phyloP scores from a whole-genome alignment of 2,329 filamentous ascomycete species.

The Myriosclerotinia duriaeana region DNA sequence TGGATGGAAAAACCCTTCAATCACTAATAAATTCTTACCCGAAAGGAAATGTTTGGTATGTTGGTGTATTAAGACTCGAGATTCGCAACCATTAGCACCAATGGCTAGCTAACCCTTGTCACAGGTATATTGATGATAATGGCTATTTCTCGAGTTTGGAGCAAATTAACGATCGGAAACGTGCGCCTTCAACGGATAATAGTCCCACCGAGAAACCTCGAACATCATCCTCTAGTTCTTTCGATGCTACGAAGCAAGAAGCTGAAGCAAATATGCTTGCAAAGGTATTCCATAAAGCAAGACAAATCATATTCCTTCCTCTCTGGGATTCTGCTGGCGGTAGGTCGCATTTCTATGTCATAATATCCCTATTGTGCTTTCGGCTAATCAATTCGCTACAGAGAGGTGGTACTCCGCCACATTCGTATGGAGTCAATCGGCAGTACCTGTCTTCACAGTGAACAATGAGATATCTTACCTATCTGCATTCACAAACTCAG shows the following conservation, averaged over 20 bases:
- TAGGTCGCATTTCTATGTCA: constrained; percentile 19
- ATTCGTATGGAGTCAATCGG: constrained; percentile 41
- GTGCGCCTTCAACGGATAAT: not conserved
- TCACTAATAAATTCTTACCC: constrained; percentile 36
- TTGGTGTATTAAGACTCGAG: not conserved
- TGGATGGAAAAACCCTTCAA: constrained; percentile 36
- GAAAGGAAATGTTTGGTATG: constrained; percentile 39
- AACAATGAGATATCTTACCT: constrained; percentile 40
- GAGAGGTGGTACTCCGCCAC: constrained; percentile 37
- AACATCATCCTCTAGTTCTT: constrained; percentile 18
- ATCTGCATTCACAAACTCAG: constrained; percentile 42
- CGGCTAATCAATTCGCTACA: not conserved
- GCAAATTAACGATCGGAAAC: constrained; percentile 29
- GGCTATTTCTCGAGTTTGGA: constrained; percentile 39
- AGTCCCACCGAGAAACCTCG: constrained; percentile 25
- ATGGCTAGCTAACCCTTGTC: not conserved
- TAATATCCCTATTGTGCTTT: not conserved
- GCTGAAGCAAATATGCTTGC: constrained; percentile 35
- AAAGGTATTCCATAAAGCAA: constrained; percentile 35
- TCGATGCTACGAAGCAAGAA: constrained; percentile 30
- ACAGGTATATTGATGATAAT: constrained; percentile 34
- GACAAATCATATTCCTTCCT: constrained; percentile 39
- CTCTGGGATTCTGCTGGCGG: constrained; percentile 38
- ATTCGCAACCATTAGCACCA: not conserved
- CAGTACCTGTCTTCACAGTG: constrained; percentile 33